A percentile compares a stretch with the other conserved stretches of the same genome.
Evolutionary conservation across 2,329 filamentous ascomycete species (phyloP).

Genomic region (Microcyclospora tardicrescens): DNA sequence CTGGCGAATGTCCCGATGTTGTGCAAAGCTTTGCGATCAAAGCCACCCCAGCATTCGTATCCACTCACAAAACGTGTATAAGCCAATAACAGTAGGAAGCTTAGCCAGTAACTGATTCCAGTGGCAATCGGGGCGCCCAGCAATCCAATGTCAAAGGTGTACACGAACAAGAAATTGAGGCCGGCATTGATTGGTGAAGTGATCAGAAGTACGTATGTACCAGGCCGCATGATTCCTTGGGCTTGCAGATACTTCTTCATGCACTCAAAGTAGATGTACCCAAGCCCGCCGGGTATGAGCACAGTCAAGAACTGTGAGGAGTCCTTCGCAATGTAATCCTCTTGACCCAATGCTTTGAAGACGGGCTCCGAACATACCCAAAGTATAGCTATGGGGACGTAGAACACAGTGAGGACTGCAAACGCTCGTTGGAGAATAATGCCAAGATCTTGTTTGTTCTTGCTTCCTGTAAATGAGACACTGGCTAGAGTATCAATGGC

Average conservation of each 20-base stretch:
- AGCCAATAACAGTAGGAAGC: conserved; percentile 60
- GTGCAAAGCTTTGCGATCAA: conserved; percentile 48
- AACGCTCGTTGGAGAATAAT: conserved; percentile 66
- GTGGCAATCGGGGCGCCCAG: conserved; percentile 72
- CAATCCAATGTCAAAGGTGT: conserved; percentile 56
- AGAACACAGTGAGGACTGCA: conserved; percentile 58
- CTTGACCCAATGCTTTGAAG: conserved; percentile 63
- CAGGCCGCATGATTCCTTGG: conserved; percentile 50
- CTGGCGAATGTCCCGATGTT: conserved; percentile 60
- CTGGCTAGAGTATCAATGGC: conserved; percentile 77
- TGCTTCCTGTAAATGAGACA: conserved; percentile 67
- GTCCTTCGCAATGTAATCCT: conserved; percentile 61
- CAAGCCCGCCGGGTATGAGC: conserved; percentile 67
- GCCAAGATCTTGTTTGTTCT: conserved; percentile 65
- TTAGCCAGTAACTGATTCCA: conserved; percentile 74
- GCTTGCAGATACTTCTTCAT: conserved; percentile 52
- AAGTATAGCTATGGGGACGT: conserved; percentile 56
- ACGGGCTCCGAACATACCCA: conserved; percentile 66
- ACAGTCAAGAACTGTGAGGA: conserved; percentile 60
- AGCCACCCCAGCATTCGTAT: conserved; percentile 68
- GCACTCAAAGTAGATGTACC: conserved; percentile 77
- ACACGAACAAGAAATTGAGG: conserved; percentile 56
- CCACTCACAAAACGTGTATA: conserved; percentile 62
- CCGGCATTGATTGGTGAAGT: conserved; percentile 47
- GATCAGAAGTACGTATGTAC: conserved; percentile 49